Evolutionary conservation across 306 rosid genomes (phyloP).

Genomic region (Cucumis sativus): Cucumber_9930_V3 NC_026656.2:6501501-6502000

Average conservation of each 20-base stretch:
- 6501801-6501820: conserved; percentile 13
- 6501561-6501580: no score
- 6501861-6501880: conserved; percentile 16
- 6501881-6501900: conserved; percentile 28
- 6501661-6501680: background rate
- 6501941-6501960: no score
- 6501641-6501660: no score
- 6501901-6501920: conserved; percentile 57
- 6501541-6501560: no score
- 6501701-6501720: background rate
- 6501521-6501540: no score
- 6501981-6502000: no score
- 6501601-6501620: no score
- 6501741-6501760: background rate
- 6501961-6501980: no score
- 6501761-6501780: background rate
- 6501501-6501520: no score
- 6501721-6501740: background rate
- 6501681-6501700: background rate
- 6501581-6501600: no score
- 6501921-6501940: background rate
- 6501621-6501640: background rate
- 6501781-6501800: no score
- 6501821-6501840: conserved; percentile 18
- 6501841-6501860: conserved; percentile 23